Base-by-base conservation (phyloP, 2,329 filamentous ascomycete species). In the Fusarium lateritium region DNA sequence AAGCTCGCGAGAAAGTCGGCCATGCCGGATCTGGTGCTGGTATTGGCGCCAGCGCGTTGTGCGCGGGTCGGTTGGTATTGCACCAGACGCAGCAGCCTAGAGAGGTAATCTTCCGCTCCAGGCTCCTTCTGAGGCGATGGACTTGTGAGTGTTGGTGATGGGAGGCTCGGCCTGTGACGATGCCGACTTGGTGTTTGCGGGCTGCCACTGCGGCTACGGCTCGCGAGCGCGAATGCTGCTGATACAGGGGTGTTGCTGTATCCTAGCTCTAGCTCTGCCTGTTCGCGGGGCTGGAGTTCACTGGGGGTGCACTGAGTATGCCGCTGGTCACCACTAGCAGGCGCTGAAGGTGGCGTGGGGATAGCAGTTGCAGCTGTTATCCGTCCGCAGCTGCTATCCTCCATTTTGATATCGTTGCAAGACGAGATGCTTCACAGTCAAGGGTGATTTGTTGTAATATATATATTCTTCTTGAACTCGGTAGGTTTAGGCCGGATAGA, bases 1-100 rank as follows among this genome's bases (percentile, higher is more conserved):
- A 81, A 78, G 70, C 77, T 79, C 50, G 78, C 75, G 8, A 81
- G 76, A 54, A 81, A 81, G 71, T 81, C 80, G 22, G 76, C 71
- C 80, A 81, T 81, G n/a, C 36, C 46, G 50, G 45, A 53, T 49
- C 53, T 63, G 24, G 52, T 47, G 28, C n/a, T 66, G 34, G 47
- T 44, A 17, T 17, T 36, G 34, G 34, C 34, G 34, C 34, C 14
- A 17, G 34, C 34, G 34, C 34, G 34, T 15, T 36, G 40, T 22
- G 54, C 51, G 24, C 26, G 17, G 26, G 31, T 21, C 24, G 54
- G 42, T 19, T 46, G 28, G 22, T 46, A 56, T 67, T 58, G 65
- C 47, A 26, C 59, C 49, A 70, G 58, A 15, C 59, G 62, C 49
- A 71, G 44, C 15, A 70, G 65, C 59, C 65, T 65, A 11, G 42